These are phyloP conservation scores for Polychytrium aggregatum DNA, from an alignment of 192 early-diverging fungal species.

Conservation along the genomic window DNA sequence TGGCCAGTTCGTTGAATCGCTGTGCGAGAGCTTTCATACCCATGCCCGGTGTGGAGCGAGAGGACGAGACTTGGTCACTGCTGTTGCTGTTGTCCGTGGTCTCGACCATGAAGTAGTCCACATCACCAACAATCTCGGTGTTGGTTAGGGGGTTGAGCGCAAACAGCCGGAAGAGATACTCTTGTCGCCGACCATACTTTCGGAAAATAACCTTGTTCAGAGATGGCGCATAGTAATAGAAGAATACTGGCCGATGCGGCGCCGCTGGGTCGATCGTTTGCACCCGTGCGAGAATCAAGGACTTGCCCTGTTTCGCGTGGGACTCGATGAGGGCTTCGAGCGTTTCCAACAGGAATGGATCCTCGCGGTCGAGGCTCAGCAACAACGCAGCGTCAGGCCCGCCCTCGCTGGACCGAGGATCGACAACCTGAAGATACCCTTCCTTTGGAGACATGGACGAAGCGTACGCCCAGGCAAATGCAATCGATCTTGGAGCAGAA, in stretches of 20 bases:
- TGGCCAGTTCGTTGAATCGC: too few species aligned
- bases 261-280: constrained; percentile 3
- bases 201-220: constrained; percentile 19
- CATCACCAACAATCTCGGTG: constrained; percentile 18
- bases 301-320: constrained; percentile 3
- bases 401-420: too few species aligned
- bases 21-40: too few species aligned
- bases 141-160: constrained; percentile 19
- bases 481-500: too few species aligned
- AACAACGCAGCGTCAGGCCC: too few species aligned
- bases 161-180: constrained; percentile 10
- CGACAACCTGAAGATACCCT: too few species aligned
- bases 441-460: too few species aligned
- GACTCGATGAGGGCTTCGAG: constrained; percentile 6
- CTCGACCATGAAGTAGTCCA: constrained; percentile 7
- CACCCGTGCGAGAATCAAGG: constrained; percentile 9
- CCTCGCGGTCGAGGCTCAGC: too few species aligned
- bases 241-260: too few species aligned
- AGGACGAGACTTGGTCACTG: too few species aligned
- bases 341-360: constrained; percentile 11
- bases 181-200: not conserved
- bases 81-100: not conserved
- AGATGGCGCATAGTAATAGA: constrained; percentile 11
- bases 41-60: too few species aligned
- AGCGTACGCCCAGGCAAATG: too few species aligned